Conservation (phyloP, 2,329 filamentous ascomycete genomes). For the Pseudofabraea citricarpa region DNA sequence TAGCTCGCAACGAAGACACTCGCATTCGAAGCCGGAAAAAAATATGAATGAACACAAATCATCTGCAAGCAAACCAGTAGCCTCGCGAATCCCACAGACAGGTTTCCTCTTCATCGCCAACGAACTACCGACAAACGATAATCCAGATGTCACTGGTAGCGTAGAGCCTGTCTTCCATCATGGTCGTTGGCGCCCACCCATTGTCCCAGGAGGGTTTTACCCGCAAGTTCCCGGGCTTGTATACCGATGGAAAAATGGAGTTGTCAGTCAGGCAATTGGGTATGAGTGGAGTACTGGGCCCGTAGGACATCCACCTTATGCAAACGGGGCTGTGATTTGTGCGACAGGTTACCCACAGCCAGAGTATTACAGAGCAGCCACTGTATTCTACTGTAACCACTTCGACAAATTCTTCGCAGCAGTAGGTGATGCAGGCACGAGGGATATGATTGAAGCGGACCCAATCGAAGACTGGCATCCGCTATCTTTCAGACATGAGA, state of each 20-base stretch:
- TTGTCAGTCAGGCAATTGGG: conserved; percentile 6
- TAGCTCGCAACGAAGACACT: no score
- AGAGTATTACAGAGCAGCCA: conserved; percentile 6
- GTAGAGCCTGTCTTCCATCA: conserved; percentile 8
- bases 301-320: conserved; percentile 9
- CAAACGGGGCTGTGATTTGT: conserved; percentile 2
- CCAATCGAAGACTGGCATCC: conserved; percentile 10
- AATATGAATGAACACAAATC: no score
- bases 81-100: conserved; percentile 1
- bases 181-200: conserved; percentile 19
- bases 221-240: conserved; percentile 12
- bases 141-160: conserved; percentile 10
- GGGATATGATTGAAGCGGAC: conserved; percentile 3
- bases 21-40: no score
- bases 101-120: conserved; percentile 35
- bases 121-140: conserved; percentile 32
- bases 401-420: conserved; percentile 10
- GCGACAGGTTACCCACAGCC: not conserved
- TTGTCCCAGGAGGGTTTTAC: conserved; percentile 10
- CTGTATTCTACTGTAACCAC: conserved; percentile 14
- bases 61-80: not conserved
- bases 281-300: conserved; percentile 8
- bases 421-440: conserved; percentile 6
- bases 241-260: conserved; percentile 19
- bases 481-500: conserved; percentile 10